These are phyloP conservation scores for Penstemon davidsonii DNA, from an alignment of 257 asterid species.

Conservation along the genomic window DNA sequence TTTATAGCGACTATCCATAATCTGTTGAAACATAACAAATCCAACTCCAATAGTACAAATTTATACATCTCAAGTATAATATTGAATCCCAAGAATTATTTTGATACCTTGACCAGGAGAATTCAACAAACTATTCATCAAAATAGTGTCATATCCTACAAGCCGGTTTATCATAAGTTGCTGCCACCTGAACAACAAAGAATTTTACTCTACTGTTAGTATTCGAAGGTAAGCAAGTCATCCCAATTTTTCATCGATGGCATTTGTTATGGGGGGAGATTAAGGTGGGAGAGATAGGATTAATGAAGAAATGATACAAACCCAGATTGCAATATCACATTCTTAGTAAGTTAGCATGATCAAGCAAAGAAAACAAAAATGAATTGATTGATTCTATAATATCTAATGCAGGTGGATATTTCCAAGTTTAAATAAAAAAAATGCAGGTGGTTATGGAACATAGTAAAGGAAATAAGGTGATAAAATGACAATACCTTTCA, in stretches of 20 bases:
- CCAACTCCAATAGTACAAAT: slow-evolving; percentile 17
- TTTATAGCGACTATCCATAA: slow-evolving; percentile 3
- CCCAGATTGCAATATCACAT: slow-evolving; percentile 15
- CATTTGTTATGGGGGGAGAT: neutral
- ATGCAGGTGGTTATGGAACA: neutral
- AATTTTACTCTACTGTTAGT: slow-evolving; percentile 17
- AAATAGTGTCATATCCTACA: slow-evolving; percentile 95
- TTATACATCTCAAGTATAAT: slow-evolving; percentile 3
- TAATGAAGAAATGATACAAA: slow-evolving; percentile 2
- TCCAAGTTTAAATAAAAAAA: too few species aligned
- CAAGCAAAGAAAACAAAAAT: neutral
- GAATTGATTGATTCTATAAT: neutral
- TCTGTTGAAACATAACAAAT: slow-evolving; percentile 18
- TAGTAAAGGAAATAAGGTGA: neutral
- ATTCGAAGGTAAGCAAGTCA: slow-evolving; percentile 12
- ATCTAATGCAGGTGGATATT: neutral
- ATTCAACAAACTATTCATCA: slow-evolving; percentile 92
- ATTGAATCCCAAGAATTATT: slow-evolving; percentile 24
- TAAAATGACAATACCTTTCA: neutral
- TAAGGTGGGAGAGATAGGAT: neutral
- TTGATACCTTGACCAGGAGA: slow-evolving; percentile 87
- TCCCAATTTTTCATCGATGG: slow-evolving; percentile 5
- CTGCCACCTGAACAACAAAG: slow-evolving; percentile 78
- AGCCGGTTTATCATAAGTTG: slow-evolving; percentile 95
- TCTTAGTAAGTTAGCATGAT: neutral